Percentiles rank a stretch among this genome's conserved stretches.
Evolutionary conservation across 2,329 filamentous ascomycete genomes (phyloP).

Genomic region (Tolypocladium album): DNA sequence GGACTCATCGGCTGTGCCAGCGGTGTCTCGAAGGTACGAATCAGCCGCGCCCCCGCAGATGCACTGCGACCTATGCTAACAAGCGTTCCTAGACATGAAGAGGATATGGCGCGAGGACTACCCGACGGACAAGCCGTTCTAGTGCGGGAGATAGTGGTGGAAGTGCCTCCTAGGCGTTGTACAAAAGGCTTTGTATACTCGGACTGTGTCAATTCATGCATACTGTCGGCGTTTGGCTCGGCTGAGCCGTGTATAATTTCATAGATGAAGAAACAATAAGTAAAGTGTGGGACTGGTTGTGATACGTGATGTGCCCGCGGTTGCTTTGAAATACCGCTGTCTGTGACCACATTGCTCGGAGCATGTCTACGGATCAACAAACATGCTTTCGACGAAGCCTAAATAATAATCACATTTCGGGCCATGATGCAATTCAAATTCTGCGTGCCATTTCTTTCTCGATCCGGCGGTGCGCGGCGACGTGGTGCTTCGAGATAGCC

Average conservation of each 20-base stretch:
- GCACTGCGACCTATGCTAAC: not conserved
- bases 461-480: not conserved
- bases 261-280: constrained; percentile 2
- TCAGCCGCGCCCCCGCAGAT: not conserved
- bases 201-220: constrained; percentile 17
- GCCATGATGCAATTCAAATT: not conserved
- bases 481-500: not conserved
- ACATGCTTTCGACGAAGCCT: not conserved
- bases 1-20: constrained; percentile 79
- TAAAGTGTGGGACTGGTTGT: not conserved
- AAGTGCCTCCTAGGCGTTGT: constrained; percentile 10
- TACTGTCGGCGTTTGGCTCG: constrained; percentile 22
- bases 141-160: constrained; percentile 5
- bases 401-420: not conserved
- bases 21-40: constrained; percentile 72
- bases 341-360: not conserved
- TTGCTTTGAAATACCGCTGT: no score
- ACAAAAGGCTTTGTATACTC: constrained; percentile 20
- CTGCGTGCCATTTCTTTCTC: no score
- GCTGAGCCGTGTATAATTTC: constrained; percentile 17
- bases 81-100: constrained; percentile 28
- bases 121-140: constrained; percentile 21
- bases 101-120: constrained; percentile 31
- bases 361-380: not conserved
- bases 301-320: not conserved